These are phyloP conservation scores for Colletotrichum tabaci DNA, from an alignment of 2,329 filamentous ascomycete genomes.

Conservation along the genomic window DNA sequence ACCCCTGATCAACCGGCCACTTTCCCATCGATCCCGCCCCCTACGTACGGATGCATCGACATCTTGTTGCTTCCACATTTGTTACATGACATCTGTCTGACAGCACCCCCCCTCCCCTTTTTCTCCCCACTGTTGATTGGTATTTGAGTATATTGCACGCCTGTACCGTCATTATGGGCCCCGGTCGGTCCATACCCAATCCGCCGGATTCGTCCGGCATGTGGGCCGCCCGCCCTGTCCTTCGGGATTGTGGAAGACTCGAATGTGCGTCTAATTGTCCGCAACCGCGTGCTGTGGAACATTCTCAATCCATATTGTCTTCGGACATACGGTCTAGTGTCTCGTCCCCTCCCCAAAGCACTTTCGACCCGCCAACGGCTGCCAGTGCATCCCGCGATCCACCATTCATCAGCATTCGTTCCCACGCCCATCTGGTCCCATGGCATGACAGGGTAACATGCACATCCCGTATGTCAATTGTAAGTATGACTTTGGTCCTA, in stretches of 20 bases:
- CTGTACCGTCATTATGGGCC: neutral
- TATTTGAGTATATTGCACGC: conserved; percentile 4
- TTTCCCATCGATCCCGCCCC: conserved; percentile 30
- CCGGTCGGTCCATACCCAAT: conserved; percentile 21
- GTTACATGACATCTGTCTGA: conserved; percentile 5
- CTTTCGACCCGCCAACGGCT: conserved; percentile 13
- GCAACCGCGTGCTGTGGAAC: conserved; percentile 6
- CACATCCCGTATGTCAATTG: neutral
- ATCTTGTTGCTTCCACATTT: neutral
- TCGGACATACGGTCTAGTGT: too few species aligned
- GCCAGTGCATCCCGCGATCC: conserved; percentile 9
- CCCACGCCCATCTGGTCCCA: neutral
- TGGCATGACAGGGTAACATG: conserved; percentile 1
- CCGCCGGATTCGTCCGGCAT: conserved; percentile 29
- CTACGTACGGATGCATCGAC: conserved; percentile 14
- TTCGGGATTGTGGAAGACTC: conserved; percentile 33
- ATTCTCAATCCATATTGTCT: neutral
- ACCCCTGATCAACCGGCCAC: conserved; percentile 26
- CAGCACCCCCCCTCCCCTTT: neutral
- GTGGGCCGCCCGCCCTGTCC: conserved; percentile 18
- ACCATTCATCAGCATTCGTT: neutral
- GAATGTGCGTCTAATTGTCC: conserved; percentile 32
- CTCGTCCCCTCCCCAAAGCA: neutral
- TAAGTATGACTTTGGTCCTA: neutral
- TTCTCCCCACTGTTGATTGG: neutral